Evolutionary conservation across 495 filamentous ascomycete species (phyloP).

Genomic region (Copromyces sp.): DNA sequence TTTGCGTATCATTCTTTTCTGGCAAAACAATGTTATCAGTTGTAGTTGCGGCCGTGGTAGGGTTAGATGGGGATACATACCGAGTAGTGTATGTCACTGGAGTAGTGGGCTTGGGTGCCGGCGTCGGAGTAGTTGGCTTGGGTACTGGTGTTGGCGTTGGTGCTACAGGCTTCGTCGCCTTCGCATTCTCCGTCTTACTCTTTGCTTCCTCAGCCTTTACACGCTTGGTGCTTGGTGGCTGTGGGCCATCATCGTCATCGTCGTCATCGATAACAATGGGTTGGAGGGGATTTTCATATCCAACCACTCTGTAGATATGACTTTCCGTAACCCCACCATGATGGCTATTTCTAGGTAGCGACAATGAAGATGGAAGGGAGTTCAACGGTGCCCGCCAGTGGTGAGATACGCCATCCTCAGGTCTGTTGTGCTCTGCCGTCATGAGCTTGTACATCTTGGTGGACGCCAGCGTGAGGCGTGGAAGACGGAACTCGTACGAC

Average conservation of each 20-base stretch:
- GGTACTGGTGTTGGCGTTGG: neutral
- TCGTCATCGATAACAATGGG: neutral
- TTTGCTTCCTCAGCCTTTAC: neutral
- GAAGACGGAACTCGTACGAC: slow-evolving; percentile 16
- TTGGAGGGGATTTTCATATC: neutral
- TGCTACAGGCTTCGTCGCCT: neutral
- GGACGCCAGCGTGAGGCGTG: slow-evolving; percentile 10
- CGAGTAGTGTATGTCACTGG: neutral
- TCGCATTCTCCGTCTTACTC: neutral
- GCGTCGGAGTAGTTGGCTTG: neutral
- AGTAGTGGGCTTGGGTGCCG: neutral
- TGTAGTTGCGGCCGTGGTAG: neutral
- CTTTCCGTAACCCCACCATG: neutral
- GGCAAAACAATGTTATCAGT: neutral
- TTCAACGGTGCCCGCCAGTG: slow-evolving; percentile 2
- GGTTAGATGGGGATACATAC: neutral
- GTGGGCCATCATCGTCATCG: neutral
- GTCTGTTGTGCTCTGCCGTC: neutral
- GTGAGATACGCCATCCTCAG: neutral
- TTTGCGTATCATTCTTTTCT: neutral
- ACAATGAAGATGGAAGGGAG: neutral
- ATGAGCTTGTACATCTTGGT: slow-evolving; percentile 9
- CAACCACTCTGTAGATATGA: neutral
- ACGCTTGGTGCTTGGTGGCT: neutral
- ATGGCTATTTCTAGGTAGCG: neutral